Conservation (phyloP, 2,329 filamentous ascomycete genomes). For the Claviceps maximensis region DNA sequence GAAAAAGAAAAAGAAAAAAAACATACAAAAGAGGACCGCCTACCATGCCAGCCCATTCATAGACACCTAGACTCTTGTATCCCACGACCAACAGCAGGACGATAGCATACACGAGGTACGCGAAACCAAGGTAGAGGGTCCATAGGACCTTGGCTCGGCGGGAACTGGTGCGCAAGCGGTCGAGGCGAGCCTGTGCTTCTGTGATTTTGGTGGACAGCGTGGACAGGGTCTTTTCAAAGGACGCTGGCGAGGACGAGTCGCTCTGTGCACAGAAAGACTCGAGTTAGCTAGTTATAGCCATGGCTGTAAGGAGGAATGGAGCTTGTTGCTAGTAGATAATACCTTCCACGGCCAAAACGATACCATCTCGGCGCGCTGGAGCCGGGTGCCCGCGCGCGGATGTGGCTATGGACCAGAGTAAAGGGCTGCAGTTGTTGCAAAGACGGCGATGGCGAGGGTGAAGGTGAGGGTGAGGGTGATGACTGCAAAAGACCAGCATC, state of each 20-base stretch:
- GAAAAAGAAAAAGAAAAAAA: background rate
- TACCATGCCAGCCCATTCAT: conserved; percentile 66
- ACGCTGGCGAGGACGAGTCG: conserved; percentile 69
- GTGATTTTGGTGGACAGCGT: conserved; percentile 72
- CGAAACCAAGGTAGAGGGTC: conserved; percentile 83
- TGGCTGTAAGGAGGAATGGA: background rate
- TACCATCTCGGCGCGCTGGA: conserved; percentile 7
- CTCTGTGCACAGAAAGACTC: conserved; percentile 38
- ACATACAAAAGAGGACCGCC: conserved; percentile 67
- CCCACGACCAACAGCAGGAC: conserved; percentile 77
- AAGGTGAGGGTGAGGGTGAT: background rate
- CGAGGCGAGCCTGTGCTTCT: conserved; percentile 58
- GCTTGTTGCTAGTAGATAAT: background rate
- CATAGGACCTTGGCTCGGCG: conserved; percentile 72
- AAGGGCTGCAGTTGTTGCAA: background rate
- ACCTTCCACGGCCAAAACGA: conserved; percentile 13
- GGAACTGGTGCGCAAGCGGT: conserved; percentile 56
- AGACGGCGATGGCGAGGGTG: background rate
- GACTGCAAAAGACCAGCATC: too few species aligned
- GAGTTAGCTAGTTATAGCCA: conserved; percentile 6
- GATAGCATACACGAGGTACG: conserved; percentile 75
- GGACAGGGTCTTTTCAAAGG: conserved; percentile 84
- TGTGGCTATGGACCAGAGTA: background rate
- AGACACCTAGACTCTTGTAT: conserved; percentile 59
- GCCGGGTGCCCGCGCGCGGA: background rate